Conservation (phyloP, 129 eudicot genomes). For the Arctium lappa region DNA sequence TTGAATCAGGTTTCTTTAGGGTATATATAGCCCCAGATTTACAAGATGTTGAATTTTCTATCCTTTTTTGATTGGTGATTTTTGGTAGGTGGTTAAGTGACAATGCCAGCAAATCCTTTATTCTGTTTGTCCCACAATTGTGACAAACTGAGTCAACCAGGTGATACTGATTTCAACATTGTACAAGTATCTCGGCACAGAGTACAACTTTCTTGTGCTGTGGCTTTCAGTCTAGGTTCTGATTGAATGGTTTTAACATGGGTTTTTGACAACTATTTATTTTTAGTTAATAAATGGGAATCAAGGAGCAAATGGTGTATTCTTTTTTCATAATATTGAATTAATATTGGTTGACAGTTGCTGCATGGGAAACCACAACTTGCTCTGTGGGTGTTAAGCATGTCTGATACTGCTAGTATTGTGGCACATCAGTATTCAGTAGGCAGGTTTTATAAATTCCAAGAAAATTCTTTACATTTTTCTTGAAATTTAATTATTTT, state of each 20-base stretch:
- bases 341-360: not conserved
- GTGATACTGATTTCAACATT: constrained; percentile 8
- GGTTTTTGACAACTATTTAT: not conserved
- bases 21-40: constrained; percentile 21
- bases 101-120: constrained; percentile 37
- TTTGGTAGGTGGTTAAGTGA: constrained; percentile 28
- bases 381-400: constrained; percentile 5
- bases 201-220: constrained; percentile 13
- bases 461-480: not conserved
- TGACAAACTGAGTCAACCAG: constrained; percentile 20
- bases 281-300: constrained; percentile 8
- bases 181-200: constrained; percentile 10
- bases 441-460: not conserved
- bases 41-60: constrained; percentile 16
- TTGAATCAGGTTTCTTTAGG: constrained; percentile 15
- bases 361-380: not conserved
- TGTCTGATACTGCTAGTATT: constrained; percentile 14
- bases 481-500: not conserved
- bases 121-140: constrained; percentile 31
- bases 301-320: constrained; percentile 20
- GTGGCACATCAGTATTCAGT: not conserved
- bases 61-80: constrained; percentile 8
- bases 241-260: constrained; percentile 25
- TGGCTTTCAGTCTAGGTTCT: constrained; percentile 4
- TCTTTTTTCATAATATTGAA: not conserved